Conservation (phyloP, 2,329 filamentous ascomycete species). For the Diaporthe australafricana region DNA sequence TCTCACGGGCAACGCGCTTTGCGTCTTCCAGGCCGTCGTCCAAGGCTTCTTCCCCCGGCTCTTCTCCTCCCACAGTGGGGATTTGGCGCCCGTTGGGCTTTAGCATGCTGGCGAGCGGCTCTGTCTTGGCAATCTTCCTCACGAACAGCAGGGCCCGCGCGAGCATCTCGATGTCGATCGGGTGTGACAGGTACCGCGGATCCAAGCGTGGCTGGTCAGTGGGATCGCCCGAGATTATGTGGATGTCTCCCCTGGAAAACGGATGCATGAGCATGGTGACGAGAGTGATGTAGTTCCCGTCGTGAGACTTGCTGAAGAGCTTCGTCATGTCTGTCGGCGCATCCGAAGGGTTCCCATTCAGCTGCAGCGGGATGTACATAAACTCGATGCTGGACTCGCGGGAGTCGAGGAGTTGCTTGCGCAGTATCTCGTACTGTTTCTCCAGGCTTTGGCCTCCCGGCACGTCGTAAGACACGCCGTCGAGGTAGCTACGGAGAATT, state of each 20-base stretch:
- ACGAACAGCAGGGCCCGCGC: slow-evolving; percentile 53
- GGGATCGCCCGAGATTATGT: slow-evolving; percentile 58
- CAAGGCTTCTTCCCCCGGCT: no score
- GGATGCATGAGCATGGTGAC: slow-evolving; percentile 68
- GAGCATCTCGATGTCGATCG: slow-evolving; percentile 58
- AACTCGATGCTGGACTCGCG: background rate
- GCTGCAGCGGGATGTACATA: slow-evolving; percentile 12
- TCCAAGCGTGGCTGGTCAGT: slow-evolving; percentile 60
- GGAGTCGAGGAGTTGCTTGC: background rate
- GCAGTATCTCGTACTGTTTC: background rate
- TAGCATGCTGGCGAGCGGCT: slow-evolving; percentile 54
- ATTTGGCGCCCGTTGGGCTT: slow-evolving; percentile 36
- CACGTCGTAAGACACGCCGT: background rate
- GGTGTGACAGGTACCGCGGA: slow-evolving; percentile 63
- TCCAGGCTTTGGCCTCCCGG: background rate
- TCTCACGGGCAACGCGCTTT: no score
- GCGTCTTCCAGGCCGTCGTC: no score
- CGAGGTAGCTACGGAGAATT: background rate
- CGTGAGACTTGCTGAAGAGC: slow-evolving; percentile 43
- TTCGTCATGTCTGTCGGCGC: slow-evolving; percentile 39
- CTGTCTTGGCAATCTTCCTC: slow-evolving; percentile 51
- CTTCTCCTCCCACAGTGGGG: background rate
- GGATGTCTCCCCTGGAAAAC: slow-evolving; percentile 65
- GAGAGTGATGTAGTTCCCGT: slow-evolving; percentile 61
- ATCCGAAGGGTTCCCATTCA: background rate